Evolutionary conservation across 495 filamentous ascomycete species (phyloP), one percentile per base, ranked within the genome.

Genomic region (Xeromyces bisporus): DNA sequence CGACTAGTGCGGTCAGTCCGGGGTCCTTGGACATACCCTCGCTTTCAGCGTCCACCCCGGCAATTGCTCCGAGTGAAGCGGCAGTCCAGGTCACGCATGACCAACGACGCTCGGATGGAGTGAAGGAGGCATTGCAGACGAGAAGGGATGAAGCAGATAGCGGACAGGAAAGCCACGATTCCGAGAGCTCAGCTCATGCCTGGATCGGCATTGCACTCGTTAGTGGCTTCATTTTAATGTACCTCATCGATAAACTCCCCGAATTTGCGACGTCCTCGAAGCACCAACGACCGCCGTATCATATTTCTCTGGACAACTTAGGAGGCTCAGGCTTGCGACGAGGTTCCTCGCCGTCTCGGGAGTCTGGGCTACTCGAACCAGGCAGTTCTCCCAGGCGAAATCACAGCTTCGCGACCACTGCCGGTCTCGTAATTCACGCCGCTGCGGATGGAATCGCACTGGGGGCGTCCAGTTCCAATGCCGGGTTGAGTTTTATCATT

Each of bases 381-480:
- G 49, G 43, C 12, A 50, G 40, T 25, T 49, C 40, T 23, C 44
- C 44, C 11, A 39, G 43, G 14, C 55, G 48, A 31, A 39, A 50
- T 26, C 51, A 62, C 47, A 56, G 58, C 36, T 52, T 71, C 31
- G 67, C 91, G 12, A 96, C 86, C 0, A 97, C 89, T 9, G 76
- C 77, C 0, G 89, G 89, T 1, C 61, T 97, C 16, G 80, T 94
- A n/a, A 96, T 97, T 36, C 89, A 97, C 42, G 82, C 91, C 1
- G 77, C 79, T 6, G 89, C 89, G n/a, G 89, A 97, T 39, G 89
- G 89, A 2, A 93, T 97, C 28, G 89, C 89, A 0, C 72, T 97
- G 42, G 89, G 89, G 3, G 89, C 89, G 14, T 89, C 82, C 0
- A 76, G 73, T 12, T 66, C 75, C 11, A 71, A 78, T 38, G 69